Conservation (phyloP, 2,329 filamentous ascomycete genomes). For the Ophiostoma pallidulum region DNA sequence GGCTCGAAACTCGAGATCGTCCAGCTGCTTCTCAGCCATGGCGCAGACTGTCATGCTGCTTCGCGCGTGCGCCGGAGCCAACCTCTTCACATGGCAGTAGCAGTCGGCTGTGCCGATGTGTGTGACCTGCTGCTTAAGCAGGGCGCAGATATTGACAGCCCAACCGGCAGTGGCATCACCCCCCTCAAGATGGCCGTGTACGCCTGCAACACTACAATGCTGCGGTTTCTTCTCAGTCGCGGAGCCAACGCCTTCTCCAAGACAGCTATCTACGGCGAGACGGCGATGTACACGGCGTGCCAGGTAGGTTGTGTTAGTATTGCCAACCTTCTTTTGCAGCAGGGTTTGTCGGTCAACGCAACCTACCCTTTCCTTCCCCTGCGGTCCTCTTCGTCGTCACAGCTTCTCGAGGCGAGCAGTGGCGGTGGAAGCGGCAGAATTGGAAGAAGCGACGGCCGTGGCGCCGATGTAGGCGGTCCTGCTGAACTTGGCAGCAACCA, state of each 20-base stretch:
- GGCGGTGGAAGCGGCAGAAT: background rate
- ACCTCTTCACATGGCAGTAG: slow-evolving; percentile 19
- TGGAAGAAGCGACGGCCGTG: too few relatives aligned
- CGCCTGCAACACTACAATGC: slow-evolving; percentile 3
- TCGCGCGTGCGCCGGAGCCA: slow-evolving; percentile 24
- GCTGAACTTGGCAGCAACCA: background rate
- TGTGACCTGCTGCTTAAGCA: background rate
- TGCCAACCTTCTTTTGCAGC: background rate
- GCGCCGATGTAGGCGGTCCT: background rate
- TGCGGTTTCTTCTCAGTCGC: slow-evolving; percentile 1
- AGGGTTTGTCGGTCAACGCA: slow-evolving; percentile 4
- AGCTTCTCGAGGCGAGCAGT: background rate
- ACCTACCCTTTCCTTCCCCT: background rate
- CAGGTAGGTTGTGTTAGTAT: background rate
- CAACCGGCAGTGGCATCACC: slow-evolving; percentile 1
- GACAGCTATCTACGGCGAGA: slow-evolving; percentile 8
- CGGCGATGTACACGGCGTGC: slow-evolving; percentile 7
- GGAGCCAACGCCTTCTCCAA: slow-evolving; percentile 4
- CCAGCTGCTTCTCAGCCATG: slow-evolving; percentile 40
- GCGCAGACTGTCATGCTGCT: slow-evolving; percentile 31
- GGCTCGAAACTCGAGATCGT: slow-evolving; percentile 32
- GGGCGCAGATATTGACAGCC: background rate
- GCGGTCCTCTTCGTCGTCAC: background rate
- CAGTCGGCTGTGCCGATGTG: background rate
- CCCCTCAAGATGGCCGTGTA: slow-evolving; percentile 9